These are phyloP conservation scores for Cadophora luteo-olivacea DNA, from an alignment of 2,329 filamentous ascomycete genomes.

Conservation along the genomic window DNA sequence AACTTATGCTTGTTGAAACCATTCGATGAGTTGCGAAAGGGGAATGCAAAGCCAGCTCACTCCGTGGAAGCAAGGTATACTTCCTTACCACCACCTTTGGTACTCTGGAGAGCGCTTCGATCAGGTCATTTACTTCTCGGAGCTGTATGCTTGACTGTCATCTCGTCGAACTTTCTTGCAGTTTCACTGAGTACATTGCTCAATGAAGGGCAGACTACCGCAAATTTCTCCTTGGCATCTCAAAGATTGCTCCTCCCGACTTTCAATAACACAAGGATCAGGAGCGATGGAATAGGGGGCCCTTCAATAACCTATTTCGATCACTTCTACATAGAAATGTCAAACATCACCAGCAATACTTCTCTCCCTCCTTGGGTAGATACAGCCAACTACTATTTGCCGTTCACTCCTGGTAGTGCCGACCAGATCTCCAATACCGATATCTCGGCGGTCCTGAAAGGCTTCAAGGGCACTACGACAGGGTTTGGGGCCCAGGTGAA, in stretches of 20 bases:
- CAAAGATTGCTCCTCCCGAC: no score
- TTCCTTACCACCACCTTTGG: slow-evolving; percentile 61
- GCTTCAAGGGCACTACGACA: slow-evolving; percentile 36
- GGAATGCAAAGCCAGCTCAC: slow-evolving; percentile 46
- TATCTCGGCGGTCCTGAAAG: not conserved
- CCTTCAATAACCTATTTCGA: slow-evolving; percentile 41
- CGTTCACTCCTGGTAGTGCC: slow-evolving; percentile 43
- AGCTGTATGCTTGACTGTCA: slow-evolving; percentile 53
- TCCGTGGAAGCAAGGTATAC: slow-evolving; percentile 56
- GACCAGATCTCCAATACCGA: not conserved
- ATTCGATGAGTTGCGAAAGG: slow-evolving; percentile 54
- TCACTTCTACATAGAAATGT: slow-evolving; percentile 51
- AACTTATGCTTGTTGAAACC: slow-evolving; percentile 61
- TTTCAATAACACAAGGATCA: slow-evolving; percentile 28
- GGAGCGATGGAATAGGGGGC: not conserved
- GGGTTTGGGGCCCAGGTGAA: slow-evolving; percentile 43
- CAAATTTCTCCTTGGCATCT: slow-evolving; percentile 13
- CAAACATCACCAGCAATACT: slow-evolving; percentile 53
- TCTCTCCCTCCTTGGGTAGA: slow-evolving; percentile 58
- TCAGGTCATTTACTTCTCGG: slow-evolving; percentile 54
- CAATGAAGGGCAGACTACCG: slow-evolving; percentile 40
- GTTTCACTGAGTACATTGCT: slow-evolving; percentile 58
- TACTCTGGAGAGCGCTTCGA: slow-evolving; percentile 52
- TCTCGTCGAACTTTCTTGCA: slow-evolving; percentile 60
- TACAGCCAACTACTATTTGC: slow-evolving; percentile 53